Evolutionary conservation across 192 early-diverging fungal genomes (phyloP), one percentile per base, ranked within the genome.

Genomic region (Mortierella antarctica): DNA sequence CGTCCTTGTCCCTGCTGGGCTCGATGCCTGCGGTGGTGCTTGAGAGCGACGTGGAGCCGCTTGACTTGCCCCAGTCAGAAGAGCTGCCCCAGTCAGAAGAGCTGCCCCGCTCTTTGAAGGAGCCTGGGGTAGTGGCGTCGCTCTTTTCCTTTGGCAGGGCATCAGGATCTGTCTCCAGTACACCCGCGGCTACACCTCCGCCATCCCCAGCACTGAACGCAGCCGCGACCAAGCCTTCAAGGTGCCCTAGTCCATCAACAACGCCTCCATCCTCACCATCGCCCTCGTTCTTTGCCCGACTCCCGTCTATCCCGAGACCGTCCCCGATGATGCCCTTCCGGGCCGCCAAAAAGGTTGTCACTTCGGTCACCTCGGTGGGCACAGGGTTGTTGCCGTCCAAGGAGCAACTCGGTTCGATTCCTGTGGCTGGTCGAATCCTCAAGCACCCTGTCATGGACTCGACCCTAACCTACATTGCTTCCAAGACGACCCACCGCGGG

Each of bases 391-490:
- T 80, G 20, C 76, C 76, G 0, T 80, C 76, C 39, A 80, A 80
- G 41, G 76, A 80, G 40, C 76, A 80, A 52, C 59, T 80, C 14
- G 76, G 76, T 2, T 71, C 76, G 2, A 80, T 80, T 39, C 76
- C 76, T n/a, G 76, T 80, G 7, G 76, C 76, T 4, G 76, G 76
- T 10, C 69, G 76, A 13, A 80, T 80, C 31, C 51, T 80, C 62
- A 80, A 55, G 14, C 76, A 80, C 20, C 76, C 76, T 20, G 76
- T 80, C 21, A 80, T 80, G 76, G 76, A 80, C 21, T 80, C 76
- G 50, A 80, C 76, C 8, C 59, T 80, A 45, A 80, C 68, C 11
- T 80, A 80, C 14, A 71, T 80, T 23, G 76, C 76, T 10, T 80
- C 76, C 46, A 80, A 80, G 59, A 72, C 76, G 15, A 70, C 60